Evolutionary conservation across 78 protist genomes (phyloP).

Genomic region (Pelomyxa schiedti): DNA sequence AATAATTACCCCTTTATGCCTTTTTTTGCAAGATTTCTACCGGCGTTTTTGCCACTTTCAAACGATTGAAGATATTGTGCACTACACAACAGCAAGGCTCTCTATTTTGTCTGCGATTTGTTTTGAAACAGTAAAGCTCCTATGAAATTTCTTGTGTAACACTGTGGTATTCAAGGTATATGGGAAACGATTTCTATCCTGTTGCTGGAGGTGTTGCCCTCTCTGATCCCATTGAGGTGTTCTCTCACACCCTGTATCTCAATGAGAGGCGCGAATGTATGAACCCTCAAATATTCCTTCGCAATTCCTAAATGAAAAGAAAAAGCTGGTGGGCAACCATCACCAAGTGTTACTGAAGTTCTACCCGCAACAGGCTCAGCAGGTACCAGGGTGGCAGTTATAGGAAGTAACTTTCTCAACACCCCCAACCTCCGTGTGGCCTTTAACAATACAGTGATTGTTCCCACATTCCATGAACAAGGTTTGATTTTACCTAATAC

Average conservation of each 20-base stretch:
- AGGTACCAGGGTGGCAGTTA: constrained; percentile 35
- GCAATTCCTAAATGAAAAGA: too few relatives aligned
- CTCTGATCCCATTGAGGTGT: constrained; percentile 60
- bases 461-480: constrained; percentile 26
- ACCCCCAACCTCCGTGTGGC: constrained; percentile 16
- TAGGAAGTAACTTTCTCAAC: constrained; percentile 47
- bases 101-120: constrained; percentile 42
- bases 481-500: too few relatives aligned
- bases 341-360: constrained; percentile 34
- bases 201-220: constrained; percentile 39
- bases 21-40: too few relatives aligned
- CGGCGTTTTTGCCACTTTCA: constrained; percentile 49
- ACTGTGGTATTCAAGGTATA: too few relatives aligned
- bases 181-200: constrained; percentile 35
- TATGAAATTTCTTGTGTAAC: too few relatives aligned
- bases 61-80: constrained; percentile 41
- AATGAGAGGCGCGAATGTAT: constrained; percentile 41
- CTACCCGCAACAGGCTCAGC: constrained; percentile 31
- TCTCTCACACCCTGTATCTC: constrained; percentile 55
- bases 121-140: constrained; percentile 36
- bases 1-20: too few relatives aligned
- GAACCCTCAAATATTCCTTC: background rate
- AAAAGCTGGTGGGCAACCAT: background rate
- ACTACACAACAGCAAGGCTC: constrained; percentile 55
- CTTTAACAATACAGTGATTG: constrained; percentile 1